A percentile compares a stretch with the other conserved stretches of the same genome.
Evolutionary conservation across 2,329 filamentous ascomycete species (phyloP).

Genomic region (Alternaria ethzedia): DNA sequence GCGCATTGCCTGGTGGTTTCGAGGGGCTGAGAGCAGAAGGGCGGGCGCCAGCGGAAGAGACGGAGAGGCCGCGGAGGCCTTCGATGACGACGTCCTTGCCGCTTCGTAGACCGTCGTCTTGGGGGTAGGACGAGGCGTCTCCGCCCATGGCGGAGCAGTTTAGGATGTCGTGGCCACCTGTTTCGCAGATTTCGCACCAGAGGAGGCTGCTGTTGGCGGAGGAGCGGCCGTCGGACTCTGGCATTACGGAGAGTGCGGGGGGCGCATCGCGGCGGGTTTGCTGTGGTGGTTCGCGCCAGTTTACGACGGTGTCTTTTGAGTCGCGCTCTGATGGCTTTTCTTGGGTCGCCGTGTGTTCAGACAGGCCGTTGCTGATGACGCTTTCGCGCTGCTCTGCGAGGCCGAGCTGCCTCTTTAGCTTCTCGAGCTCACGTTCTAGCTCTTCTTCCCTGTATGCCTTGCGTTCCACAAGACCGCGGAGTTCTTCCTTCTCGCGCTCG

Average conservation of each 20-base stretch:
- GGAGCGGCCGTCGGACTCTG: slow-evolving; percentile 65
- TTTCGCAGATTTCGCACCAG: slow-evolving; percentile 97
- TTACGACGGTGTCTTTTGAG: slow-evolving; percentile 69
- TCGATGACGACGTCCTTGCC: slow-evolving; percentile 43
- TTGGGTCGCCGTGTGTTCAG: slow-evolving; percentile 54
- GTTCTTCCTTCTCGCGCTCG: slow-evolving; percentile 79
- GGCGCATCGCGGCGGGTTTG: slow-evolving; percentile 41
- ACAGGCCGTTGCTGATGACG: slow-evolving; percentile 59
- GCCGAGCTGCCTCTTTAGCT: slow-evolving; percentile 53
- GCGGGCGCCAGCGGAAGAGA: slow-evolving; percentile 38
- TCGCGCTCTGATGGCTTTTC: slow-evolving; percentile 66
- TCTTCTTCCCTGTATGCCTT: slow-evolving; percentile 81
- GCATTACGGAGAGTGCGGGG: slow-evolving; percentile 68
- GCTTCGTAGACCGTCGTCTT: slow-evolving; percentile 28
- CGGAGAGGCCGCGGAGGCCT: slow-evolving; percentile 41
- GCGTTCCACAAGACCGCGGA: slow-evolving; percentile 73
- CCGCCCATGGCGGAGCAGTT: slow-evolving; percentile 86
- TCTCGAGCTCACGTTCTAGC: slow-evolving; percentile 80
- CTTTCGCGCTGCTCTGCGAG: slow-evolving; percentile 58
- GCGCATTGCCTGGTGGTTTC: slow-evolving; percentile 44
- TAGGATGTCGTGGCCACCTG: slow-evolving; percentile 87
- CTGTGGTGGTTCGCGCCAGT: slow-evolving; percentile 53
- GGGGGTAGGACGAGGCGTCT: slow-evolving; percentile 52
- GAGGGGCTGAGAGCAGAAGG: slow-evolving; percentile 39
- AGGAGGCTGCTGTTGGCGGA: slow-evolving; percentile 72